phyloP scores from a whole-genome alignment of 192 early-diverging fungal species.

The Gonapodya prolifera region DNA sequence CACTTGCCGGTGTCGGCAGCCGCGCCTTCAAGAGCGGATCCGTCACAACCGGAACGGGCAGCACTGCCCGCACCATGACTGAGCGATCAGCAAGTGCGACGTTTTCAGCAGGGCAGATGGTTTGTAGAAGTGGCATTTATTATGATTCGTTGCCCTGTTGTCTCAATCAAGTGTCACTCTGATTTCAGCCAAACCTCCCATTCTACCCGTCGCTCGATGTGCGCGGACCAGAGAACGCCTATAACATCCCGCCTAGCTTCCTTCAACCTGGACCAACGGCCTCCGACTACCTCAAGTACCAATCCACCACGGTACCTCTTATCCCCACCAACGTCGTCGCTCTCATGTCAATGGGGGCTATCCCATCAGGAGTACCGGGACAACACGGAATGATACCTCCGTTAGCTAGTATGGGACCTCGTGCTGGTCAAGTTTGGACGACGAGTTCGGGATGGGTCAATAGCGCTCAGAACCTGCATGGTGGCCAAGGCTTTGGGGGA shows the following conservation, averaged over 20 bases:
- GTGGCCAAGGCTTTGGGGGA: too few species aligned
- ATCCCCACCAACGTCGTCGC: neutral
- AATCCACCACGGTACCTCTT: neutral
- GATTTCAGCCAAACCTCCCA: neutral
- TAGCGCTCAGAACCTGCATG: too few species aligned
- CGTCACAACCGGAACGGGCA: neutral
- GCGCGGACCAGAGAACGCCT: neutral
- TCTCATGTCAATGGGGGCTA: neutral
- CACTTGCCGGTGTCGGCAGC: neutral
- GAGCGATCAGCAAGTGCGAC: neutral
- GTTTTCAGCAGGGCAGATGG: neutral
- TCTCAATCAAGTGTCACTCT: neutral
- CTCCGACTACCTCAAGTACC: neutral
- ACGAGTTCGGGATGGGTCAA: too few species aligned
- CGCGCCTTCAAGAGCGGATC: neutral
- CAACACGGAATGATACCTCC: too few species aligned
- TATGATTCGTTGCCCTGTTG: neutral
- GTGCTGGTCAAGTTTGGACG: too few species aligned
- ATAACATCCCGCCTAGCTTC: neutral
- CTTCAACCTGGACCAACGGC: neutral
- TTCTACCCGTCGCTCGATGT: neutral
- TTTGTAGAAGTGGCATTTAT: neutral
- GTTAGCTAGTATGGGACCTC: too few species aligned
- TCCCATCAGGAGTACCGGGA: too few species aligned
- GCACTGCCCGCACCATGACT: neutral